Base-by-base conservation (phyloP, 2,329 filamentous ascomycete species). In the Microsporum canis region DNA sequence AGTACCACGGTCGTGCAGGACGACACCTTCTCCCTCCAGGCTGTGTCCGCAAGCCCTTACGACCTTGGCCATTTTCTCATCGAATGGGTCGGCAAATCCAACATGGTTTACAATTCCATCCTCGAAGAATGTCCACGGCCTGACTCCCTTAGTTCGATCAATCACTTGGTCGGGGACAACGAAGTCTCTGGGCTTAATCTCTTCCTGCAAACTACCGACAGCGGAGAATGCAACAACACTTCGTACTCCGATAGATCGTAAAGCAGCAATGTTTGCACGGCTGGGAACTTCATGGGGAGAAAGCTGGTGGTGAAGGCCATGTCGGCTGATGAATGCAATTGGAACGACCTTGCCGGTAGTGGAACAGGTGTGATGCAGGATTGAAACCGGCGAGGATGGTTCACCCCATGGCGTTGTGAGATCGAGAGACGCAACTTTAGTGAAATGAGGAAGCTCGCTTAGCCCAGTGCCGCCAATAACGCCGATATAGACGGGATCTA, bases 201-300 rank as follows among this genome's bases (percentile, higher is more conserved):
- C 84, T 78, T 96, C 94, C 72, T 88, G 89, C 72, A 99, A 79
- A 70, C 88, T 92, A 64, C 94, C 94, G 61, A 99, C 94, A 57
- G 94, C 94, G 65, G 88, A 92, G 79, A 99, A 99, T 65, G 92
- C 91, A 71, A 99, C 89, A 73, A 97, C 84, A 72, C 85, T 88
- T 70, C 91, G 86, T 53, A 97, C 94, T 66, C 94, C 94, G 63
- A 99, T 81, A 69, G 84, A 86, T 66, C 94, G 87, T 65, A 99
- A 81, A n/a, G 94, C 94, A n/a, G 94, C 92, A 70, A 99, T 95
- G 79, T 97, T 99, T 76, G 94, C 94, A 65, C 89, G 89, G 66
- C 86, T 84, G 63, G 91, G 91, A n/a, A 99, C 88, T 77, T 99
- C 94, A 72, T 96, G 91, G 0, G 94, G 94, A 4, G 91, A 90